Conservation (phyloP, 2,329 filamentous ascomycete genomes). For the Fusarium azukiicola region DNA sequence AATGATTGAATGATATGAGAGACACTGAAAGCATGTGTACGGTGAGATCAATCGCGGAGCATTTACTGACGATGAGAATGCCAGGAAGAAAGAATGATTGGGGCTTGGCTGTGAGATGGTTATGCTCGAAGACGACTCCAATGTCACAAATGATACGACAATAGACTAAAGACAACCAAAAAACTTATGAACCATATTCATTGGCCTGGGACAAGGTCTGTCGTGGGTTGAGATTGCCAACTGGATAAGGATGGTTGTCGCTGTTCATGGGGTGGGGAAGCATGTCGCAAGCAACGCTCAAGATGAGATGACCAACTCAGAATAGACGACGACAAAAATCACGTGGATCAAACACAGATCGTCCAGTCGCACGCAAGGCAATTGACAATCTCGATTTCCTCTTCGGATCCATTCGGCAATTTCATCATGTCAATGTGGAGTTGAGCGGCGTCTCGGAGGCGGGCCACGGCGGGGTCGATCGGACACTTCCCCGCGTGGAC, state of each 20-base stretch:
- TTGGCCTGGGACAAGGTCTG: background rate
- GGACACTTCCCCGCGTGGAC: conserved; percentile 14
- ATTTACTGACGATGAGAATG: background rate
- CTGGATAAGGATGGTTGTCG: background rate
- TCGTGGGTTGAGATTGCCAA: background rate
- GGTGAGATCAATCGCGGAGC: too few species aligned
- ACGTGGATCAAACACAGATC: background rate
- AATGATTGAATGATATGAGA: background rate
- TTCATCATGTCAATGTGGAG: background rate
- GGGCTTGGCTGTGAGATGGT: too few species aligned
- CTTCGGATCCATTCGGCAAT: conserved; percentile 2
- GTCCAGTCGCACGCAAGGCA: background rate
- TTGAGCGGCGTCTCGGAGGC: background rate
- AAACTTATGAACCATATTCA: too few species aligned
- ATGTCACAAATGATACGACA: too few species aligned
- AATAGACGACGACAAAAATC: background rate
- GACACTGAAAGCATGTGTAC: too few species aligned
- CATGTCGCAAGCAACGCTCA: background rate
- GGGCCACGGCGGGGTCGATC: conserved; percentile 5
- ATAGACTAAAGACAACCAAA: too few species aligned
- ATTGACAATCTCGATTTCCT: background rate
- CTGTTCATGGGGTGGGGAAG: background rate
- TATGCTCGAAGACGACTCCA: too few species aligned
- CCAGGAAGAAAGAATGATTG: too few species aligned
- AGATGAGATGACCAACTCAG: background rate